Percentiles rank a stretch among this genome's conserved stretches.
Conservation (phyloP, 352 stramenopile genomes). For the Pythium diclinum region DNA sequence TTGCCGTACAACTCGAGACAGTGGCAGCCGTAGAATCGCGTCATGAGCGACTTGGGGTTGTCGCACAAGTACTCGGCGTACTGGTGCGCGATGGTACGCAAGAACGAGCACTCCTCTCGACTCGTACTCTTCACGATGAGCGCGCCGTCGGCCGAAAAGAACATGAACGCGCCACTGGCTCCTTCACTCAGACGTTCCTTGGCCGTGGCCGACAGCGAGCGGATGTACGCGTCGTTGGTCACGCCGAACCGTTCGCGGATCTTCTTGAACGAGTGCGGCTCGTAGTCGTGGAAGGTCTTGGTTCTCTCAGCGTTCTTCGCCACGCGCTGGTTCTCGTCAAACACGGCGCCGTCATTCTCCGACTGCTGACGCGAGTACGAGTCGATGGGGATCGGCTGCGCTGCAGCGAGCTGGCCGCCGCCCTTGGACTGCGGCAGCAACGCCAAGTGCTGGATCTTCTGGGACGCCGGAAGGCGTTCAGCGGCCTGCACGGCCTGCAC, state of each 20-base stretch:
- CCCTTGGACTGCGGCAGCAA: conserved; percentile 73
- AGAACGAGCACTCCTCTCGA: conserved; percentile 82
- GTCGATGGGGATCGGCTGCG: conserved; percentile 10
- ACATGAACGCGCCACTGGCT: conserved; percentile 90
- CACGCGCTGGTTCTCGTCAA: conserved; percentile 72
- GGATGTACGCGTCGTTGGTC: conserved; percentile 79
- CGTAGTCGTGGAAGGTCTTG: conserved; percentile 80
- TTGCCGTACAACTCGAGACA: conserved; percentile 89
- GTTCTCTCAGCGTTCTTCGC: conserved; percentile 69
- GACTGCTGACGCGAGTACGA: conserved; percentile 56
- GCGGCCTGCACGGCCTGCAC: conserved; percentile 83
- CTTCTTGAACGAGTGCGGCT: conserved; percentile 85
- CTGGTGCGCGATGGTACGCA: conserved; percentile 83
- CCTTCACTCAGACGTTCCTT: conserved; percentile 89
- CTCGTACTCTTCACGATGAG: conserved; percentile 91
- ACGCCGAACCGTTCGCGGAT: conserved; percentile 87
- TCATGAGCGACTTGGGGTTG: conserved; percentile 82
- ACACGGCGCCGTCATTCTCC: conserved; percentile 41
- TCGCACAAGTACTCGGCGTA: conserved; percentile 86
- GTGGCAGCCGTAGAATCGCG: conserved; percentile 90
- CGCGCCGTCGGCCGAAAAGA: conserved; percentile 85
- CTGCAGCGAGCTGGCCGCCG: conserved; percentile 9
- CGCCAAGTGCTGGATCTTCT: conserved; percentile 81
- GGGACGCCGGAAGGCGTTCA: conserved; percentile 63
- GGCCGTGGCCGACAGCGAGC: conserved; percentile 77